phyloP scores from a whole-genome alignment of 768 basidiomycete species.

The Hypholoma sublateritium region DNA sequence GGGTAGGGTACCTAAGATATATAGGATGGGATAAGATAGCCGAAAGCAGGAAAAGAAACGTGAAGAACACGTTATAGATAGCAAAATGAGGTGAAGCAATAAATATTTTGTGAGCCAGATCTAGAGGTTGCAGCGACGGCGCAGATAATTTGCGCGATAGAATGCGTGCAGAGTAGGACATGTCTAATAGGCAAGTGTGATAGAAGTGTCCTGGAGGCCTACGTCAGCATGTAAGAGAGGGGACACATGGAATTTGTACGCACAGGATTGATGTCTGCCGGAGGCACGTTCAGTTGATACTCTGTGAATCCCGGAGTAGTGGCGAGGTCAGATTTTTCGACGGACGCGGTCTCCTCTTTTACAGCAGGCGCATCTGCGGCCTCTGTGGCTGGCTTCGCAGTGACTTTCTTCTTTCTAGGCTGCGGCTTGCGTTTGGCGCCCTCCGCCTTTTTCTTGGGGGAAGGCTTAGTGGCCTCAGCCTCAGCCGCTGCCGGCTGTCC shows the following conservation, averaged over 20 bases:
- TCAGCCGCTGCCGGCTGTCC: neutral
- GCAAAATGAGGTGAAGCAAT: neutral
- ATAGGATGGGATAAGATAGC: neutral
- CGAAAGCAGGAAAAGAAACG: neutral
- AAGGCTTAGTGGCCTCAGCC: neutral
- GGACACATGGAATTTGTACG: neutral
- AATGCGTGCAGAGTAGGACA: neutral
- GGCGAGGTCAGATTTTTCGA: neutral
- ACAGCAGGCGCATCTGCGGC: neutral
- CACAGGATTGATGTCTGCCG: constrained; percentile 9
- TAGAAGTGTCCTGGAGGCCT: neutral
- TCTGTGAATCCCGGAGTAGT: constrained; percentile 12
- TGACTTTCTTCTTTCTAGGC: constrained; percentile 4
- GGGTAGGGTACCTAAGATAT: neutral
- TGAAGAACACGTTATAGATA: neutral
- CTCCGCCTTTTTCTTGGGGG: neutral
- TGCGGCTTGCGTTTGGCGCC: neutral
- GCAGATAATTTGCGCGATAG: neutral
- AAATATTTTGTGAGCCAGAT: neutral
- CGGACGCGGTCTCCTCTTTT: neutral
- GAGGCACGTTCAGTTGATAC: constrained; percentile 13
- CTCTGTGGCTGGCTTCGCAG: neutral
- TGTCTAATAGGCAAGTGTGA: constrained; percentile 2
- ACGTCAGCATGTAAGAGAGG: neutral
- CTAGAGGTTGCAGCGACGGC: neutral